phyloP scores from a whole-genome alignment of 176 grass and related monocot species.

The Carex kokanica region DNA sequence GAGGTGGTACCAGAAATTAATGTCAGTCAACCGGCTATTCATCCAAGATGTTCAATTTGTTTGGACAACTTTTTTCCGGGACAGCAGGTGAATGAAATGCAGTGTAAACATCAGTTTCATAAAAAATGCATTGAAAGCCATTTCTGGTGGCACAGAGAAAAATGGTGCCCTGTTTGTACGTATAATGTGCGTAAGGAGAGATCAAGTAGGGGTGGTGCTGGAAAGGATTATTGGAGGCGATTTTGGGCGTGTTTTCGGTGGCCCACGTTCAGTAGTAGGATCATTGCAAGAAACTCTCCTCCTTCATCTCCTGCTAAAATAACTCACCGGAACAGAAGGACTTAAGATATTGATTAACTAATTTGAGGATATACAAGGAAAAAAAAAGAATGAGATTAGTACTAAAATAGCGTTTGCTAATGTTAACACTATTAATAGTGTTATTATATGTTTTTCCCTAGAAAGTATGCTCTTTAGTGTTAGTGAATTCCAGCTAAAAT shows the following conservation, averaged over 20 bases:
- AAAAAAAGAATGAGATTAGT: not conserved
- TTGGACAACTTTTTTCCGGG: not conserved
- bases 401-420: not conserved
- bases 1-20: not conserved
- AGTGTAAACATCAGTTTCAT: constrained; percentile 1
- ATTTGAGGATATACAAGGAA: not conserved
- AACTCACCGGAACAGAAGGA: not conserved
- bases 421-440: not conserved
- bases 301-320: not conserved
- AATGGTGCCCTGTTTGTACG: constrained; percentile 4
- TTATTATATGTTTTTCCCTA: not conserved
- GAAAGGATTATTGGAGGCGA: constrained; percentile 6
- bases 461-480: not conserved
- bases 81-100: not conserved
- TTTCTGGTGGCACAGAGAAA: not conserved
- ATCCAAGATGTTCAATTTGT: not conserved
- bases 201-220: not conserved
- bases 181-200: not conserved
- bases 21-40: not conserved
- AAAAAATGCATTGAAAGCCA: not conserved
- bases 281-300: constrained; percentile 17
- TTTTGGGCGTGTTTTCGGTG: constrained; percentile 15
- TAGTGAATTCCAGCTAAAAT: not conserved
- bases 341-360: not conserved
- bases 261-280: not conserved